Evolutionary conservation across 768 basidiomycete species (phyloP).

Genomic region (Lyophyllum semitale): DNA sequence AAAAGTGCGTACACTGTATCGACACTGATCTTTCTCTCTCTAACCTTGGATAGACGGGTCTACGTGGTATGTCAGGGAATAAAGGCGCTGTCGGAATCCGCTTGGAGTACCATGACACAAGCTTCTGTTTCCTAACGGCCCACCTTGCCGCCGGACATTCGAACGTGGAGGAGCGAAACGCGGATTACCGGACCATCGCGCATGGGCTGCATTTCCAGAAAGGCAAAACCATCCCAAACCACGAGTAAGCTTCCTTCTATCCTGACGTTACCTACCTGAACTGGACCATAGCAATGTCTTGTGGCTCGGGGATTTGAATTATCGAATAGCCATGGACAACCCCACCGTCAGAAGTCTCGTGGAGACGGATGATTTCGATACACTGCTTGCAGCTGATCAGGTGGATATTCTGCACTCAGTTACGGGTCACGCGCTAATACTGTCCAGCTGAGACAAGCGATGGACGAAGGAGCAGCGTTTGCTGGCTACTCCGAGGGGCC

Average conservation of each 20-base stretch:
- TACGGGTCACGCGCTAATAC: not conserved
- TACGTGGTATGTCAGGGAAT: conserved; percentile 94
- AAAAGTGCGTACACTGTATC: conserved; percentile 55
- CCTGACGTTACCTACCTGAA: not conserved
- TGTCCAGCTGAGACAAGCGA: conserved; percentile 67
- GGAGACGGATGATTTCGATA: conserved; percentile 64
- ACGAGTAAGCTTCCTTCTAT: conserved; percentile 65
- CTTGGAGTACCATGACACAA: conserved; percentile 87
- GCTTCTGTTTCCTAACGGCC: conserved; percentile 93
- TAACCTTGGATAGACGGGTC: conserved; percentile 61
- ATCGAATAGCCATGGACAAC: conserved; percentile 88
- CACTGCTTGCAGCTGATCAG: conserved; percentile 84
- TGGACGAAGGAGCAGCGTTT: conserved; percentile 77
- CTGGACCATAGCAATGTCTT: conserved; percentile 69
- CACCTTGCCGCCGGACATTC: conserved; percentile 96
- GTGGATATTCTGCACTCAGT: conserved; percentile 39
- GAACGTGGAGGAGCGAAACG: conserved; percentile 88
- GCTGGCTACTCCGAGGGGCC: conserved; percentile 87
- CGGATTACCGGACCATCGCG: conserved; percentile 88
- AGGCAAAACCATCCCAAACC: conserved; percentile 85
- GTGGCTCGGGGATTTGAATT: conserved; percentile 96
- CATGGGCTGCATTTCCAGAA: conserved; percentile 84
- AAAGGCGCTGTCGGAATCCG: conserved; percentile 96
- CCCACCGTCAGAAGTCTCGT: conserved; percentile 73
- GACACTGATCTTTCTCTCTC: not conserved